Base-by-base conservation (phyloP, 176 grass and related monocot genomes). In the Musa beccarii region DNA sequence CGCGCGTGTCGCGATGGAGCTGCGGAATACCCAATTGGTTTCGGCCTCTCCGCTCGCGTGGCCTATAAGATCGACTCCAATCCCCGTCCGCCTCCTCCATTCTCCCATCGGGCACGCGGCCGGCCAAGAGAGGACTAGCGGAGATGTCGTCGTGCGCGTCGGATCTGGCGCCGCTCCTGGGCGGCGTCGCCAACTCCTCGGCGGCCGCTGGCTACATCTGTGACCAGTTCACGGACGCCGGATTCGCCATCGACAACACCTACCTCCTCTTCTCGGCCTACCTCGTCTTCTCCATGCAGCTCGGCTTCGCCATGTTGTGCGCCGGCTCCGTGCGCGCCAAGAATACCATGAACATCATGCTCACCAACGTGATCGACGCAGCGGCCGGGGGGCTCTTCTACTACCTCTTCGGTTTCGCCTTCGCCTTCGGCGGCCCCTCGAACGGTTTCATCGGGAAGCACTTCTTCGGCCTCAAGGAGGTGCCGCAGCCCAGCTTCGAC, bases 311-410 rank as follows among this genome's bases (percentile, higher is more conserved):
- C 61, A 96, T 96, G 93, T 89, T 96, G 17, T 96, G 93, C 66
- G 89, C 93, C 0, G 93, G 93, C 2, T 96, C 93, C 3, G 93
- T 96, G 11, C 81, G 93, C 26, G 90, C 87, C 83, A 96, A 96
- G 81, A 96, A 96, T 83, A 96, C 93, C 34, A 96, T 96, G 93
- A 96, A 96, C 87, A 96, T 96, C 74, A 96, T 96, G 93, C 93
- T 96, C 59, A 96, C 93, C 51, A 96, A 96, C 87, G 93, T 96
- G 49, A 87, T 96, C 0, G 93, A 96, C 76, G 90, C 93, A 26
- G 90, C 89, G 2, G 83, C 93, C 0, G 93, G 93, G 0, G 93
- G 89, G 62, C 76, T 92, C 63, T 96, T 96, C 83, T 96, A 96
- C 74, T 96, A 96, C 81, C 85, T 96, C 53, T 96, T 96, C 74